A percentile compares a stretch with the other conserved stretches of the same genome.
Conservation (phyloP, 2,329 filamentous ascomycete species). For the Diaporthe vexans region DNA sequence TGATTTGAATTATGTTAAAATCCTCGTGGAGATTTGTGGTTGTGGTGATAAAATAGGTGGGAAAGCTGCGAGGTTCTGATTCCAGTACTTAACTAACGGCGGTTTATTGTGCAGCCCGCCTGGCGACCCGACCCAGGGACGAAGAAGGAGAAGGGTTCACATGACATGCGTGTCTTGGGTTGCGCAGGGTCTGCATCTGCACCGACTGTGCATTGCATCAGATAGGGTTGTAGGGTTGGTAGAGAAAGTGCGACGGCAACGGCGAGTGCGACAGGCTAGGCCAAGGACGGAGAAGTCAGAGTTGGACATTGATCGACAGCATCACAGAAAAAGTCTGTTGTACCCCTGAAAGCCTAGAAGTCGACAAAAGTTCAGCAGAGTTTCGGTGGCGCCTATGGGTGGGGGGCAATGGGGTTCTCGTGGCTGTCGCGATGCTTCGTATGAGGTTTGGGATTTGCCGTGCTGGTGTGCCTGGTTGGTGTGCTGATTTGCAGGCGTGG, state of each 20-base stretch:
- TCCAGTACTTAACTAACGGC: too few relatives aligned
- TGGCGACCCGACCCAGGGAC: not conserved
- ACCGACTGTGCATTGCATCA: constrained; percentile 39
- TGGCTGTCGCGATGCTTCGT: constrained; percentile 7
- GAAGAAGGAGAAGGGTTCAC: constrained; percentile 18
- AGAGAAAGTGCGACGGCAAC: constrained; percentile 11
- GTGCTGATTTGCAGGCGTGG: too few relatives aligned
- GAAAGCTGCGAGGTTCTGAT: too few relatives aligned
- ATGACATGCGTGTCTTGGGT: constrained; percentile 23
- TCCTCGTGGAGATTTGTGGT: too few relatives aligned
- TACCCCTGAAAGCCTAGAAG: not conserved
- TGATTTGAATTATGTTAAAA: too few relatives aligned
- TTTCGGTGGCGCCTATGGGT: not conserved
- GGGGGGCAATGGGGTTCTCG: not conserved
- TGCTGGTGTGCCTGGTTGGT: too few relatives aligned
- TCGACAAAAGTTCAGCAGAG: constrained; percentile 8
- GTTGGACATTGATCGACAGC: not conserved
- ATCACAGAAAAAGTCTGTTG: constrained; percentile 11
- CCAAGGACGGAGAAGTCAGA: not conserved
- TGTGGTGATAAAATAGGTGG: too few relatives aligned
- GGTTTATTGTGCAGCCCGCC: too few relatives aligned
- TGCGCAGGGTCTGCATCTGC: constrained; percentile 37
- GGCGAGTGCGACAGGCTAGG: not conserved
- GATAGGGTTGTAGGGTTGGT: not conserved
- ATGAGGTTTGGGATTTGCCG: not conserved